Evolutionary conservation across 1,284 basidiomycete genomes (phyloP).

Genomic region (Leucocoprinus gongylophorus): DNA sequence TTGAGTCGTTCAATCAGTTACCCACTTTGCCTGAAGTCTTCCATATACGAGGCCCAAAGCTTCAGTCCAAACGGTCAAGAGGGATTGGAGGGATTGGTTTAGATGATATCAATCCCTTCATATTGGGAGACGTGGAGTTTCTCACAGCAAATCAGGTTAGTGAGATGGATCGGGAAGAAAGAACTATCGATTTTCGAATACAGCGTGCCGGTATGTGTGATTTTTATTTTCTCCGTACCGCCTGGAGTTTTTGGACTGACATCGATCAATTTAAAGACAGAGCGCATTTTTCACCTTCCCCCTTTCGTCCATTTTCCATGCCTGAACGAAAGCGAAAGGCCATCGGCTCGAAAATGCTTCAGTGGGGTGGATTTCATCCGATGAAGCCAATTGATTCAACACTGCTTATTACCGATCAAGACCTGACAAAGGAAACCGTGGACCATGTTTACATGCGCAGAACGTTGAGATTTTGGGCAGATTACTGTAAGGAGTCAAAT

Average conservation of each 20-base stretch:
- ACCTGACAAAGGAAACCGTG: slow-evolving; percentile 19
- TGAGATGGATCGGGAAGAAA: slow-evolving; percentile 10
- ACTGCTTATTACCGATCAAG: slow-evolving; percentile 16
- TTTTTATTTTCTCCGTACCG: neutral
- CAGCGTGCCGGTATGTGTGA: slow-evolving; percentile 20
- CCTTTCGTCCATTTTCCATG: neutral
- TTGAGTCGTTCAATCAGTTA: slow-evolving; percentile 32
- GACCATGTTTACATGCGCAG: slow-evolving; percentile 29
- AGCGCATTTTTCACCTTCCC: neutral
- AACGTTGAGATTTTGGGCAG: slow-evolving; percentile 23
- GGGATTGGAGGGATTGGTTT: slow-evolving; percentile 31
- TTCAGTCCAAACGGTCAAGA: slow-evolving; percentile 19
- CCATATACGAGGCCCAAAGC: slow-evolving; percentile 20
- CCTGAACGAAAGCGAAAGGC: neutral
- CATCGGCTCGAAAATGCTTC: slow-evolving; percentile 20
- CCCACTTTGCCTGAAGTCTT: slow-evolving; percentile 22
- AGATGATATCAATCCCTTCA: slow-evolving; percentile 25
- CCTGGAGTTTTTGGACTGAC: neutral
- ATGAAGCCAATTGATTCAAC: slow-evolving; percentile 23
- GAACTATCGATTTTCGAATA: slow-evolving; percentile 22
- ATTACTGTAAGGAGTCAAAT: slow-evolving; percentile 19
- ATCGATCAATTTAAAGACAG: neutral
- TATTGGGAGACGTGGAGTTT: slow-evolving; percentile 16
- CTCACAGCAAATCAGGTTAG: slow-evolving; percentile 10
- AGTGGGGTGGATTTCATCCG: slow-evolving; percentile 31